These are phyloP conservation scores for Chalaropsis thielavioides DNA, from an alignment of 2,329 filamentous ascomycete species.

Conservation along the genomic window DNA sequence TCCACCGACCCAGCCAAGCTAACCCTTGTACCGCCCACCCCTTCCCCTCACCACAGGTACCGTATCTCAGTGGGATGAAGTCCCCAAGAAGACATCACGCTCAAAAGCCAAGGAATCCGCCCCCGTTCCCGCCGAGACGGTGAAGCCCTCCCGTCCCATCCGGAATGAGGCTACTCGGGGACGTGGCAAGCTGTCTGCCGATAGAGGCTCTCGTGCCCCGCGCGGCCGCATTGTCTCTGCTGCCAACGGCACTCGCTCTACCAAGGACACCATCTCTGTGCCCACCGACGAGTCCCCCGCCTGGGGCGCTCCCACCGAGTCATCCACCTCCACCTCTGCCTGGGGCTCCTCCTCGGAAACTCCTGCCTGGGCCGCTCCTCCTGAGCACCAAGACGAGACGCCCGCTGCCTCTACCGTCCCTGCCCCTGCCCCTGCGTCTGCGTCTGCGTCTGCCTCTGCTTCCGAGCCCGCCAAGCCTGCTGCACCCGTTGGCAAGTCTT, in stretches of 20 bases:
- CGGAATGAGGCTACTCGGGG: conserved; percentile 48
- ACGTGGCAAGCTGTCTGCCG: conserved; percentile 42
- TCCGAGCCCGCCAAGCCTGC: conserved; percentile 28
- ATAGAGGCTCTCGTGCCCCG: conserved; percentile 44
- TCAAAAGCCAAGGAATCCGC: conserved; percentile 53
- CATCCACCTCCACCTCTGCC: conserved; percentile 20
- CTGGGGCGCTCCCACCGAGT: conserved; percentile 29
- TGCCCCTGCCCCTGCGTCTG: no score
- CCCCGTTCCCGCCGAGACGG: conserved; percentile 34
- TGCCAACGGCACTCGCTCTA: conserved; percentile 47
- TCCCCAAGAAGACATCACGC: conserved; percentile 64
- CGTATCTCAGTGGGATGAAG: conserved; percentile 72
- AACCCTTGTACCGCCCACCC: no score
- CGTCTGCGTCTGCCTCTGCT: conserved; percentile 24
- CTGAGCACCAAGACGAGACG: conserved; percentile 25
- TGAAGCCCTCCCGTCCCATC: conserved; percentile 40
- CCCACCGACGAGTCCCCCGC: conserved; percentile 53
- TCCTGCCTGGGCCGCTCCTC: conserved; percentile 54
- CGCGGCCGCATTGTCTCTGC: conserved; percentile 48
- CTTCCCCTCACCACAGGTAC: conserved; percentile 38
- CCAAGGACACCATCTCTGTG: conserved; percentile 44
- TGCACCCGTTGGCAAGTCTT: conserved; percentile 40
- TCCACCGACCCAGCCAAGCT: neutral
- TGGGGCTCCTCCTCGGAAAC: conserved; percentile 30
- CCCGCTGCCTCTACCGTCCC: conserved; percentile 16